phyloP scores from a whole-genome alignment of 2,329 filamentous ascomycete species.

The Aspergillus sp. region DNA sequence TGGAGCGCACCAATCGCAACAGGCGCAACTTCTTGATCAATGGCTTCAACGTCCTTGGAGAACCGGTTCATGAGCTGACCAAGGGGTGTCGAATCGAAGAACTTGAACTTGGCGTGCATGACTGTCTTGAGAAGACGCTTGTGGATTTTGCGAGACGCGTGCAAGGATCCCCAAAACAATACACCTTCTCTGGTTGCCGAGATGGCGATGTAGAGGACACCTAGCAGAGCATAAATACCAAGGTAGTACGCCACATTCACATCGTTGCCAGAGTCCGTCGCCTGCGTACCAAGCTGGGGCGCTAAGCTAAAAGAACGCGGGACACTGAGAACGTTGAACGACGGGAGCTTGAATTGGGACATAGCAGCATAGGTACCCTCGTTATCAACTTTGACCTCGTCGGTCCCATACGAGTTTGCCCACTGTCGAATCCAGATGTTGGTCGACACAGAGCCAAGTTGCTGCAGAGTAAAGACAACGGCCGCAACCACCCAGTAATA shows the following conservation, averaged over 20 bases:
- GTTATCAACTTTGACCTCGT: conserved; percentile 35
- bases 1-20: conserved; percentile 77
- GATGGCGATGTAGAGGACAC: conserved; percentile 72
- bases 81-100: conserved; percentile 94
- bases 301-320: conserved; percentile 34
- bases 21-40: conserved; percentile 94
- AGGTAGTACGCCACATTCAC: conserved; percentile 86
- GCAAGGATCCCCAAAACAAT: conserved; percentile 87
- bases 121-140: conserved; percentile 73
- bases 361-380: conserved; percentile 44
- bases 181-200: conserved; percentile 82
- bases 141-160: conserved; percentile 83
- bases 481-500: conserved; percentile 85
- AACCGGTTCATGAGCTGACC: conserved; percentile 98
- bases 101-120: conserved; percentile 89
- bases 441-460: conserved; percentile 80
- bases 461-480: conserved; percentile 75
- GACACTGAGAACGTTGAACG: conserved; percentile 37
- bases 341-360: conserved; percentile 36
- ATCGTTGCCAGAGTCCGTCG: conserved; percentile 33
- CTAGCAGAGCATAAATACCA: conserved; percentile 76
- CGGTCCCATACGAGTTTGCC: conserved; percentile 79
- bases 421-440: conserved; percentile 95
- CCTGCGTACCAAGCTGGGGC: conserved; percentile 28
- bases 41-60: conserved; percentile 91